These are phyloP conservation scores for Phytophthora crassamura DNA, from an alignment of 352 stramenopile species.

Conservation along the genomic window DNA sequence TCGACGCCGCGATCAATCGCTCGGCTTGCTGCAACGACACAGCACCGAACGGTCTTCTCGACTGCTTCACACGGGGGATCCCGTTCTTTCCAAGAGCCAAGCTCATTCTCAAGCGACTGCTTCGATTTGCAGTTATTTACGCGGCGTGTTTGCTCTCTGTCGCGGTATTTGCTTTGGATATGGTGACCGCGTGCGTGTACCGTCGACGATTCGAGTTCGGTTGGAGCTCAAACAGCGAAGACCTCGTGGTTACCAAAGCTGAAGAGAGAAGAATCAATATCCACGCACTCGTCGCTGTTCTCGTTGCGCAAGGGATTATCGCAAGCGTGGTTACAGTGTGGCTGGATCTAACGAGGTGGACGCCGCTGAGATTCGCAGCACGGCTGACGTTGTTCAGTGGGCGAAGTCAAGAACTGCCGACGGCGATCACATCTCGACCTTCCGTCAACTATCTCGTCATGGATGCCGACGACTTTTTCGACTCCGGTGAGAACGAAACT, in stretches of 20 bases:
- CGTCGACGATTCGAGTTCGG: conserved; percentile 22
- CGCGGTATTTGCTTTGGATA: conserved; percentile 24
- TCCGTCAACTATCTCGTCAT: conserved; percentile 37
- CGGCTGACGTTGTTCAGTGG: conserved; percentile 2
- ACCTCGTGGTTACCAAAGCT: neutral
- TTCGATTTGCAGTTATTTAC: conserved; percentile 18
- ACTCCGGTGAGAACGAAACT: conserved; percentile 15
- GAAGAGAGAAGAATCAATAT: conserved; percentile 9
- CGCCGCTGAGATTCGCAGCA: conserved; percentile 11
- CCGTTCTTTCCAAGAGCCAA: conserved; percentile 24
- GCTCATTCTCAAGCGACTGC: conserved; percentile 33
- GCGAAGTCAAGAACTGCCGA: neutral
- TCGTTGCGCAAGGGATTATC: conserved; percentile 21
- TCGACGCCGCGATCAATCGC: conserved; percentile 36
- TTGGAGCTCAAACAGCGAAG: conserved; percentile 1
- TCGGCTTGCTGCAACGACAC: conserved; percentile 37
- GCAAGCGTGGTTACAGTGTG: conserved; percentile 23
- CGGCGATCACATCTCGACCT: conserved; percentile 5
- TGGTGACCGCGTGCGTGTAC: conserved; percentile 29
- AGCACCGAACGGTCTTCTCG: conserved; percentile 34
- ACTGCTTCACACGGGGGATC: conserved; percentile 39
- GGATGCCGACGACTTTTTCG: conserved; percentile 24
- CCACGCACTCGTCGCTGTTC: conserved; percentile 2
- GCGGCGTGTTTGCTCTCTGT: conserved; percentile 27
- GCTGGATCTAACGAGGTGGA: conserved; percentile 40